Evolutionary conservation across 2,329 filamentous ascomycete species (phyloP).

Genomic region (Diaporthe citriasiana): DNA sequence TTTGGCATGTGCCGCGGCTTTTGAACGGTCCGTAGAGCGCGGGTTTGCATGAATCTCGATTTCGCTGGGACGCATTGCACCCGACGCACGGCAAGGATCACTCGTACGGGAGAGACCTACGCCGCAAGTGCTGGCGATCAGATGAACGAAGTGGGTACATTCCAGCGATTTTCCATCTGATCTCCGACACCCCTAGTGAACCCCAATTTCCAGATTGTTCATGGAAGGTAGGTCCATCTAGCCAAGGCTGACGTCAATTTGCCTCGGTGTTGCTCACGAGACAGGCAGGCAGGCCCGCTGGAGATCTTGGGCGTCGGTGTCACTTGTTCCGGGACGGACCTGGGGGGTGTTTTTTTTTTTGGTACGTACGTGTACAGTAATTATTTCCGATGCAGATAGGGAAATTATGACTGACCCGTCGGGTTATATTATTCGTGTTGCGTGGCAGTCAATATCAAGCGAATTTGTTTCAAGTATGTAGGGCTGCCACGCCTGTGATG

Average conservation of each 20-base stretch:
- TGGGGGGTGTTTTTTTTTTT: not conserved
- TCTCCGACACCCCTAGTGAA: not conserved
- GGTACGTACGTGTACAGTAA: not conserved
- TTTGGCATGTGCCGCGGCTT: not conserved
- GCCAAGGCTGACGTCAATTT: not conserved
- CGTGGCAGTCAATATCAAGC: not conserved
- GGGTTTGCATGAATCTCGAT: conserved; percentile 13
- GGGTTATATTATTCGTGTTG: no score
- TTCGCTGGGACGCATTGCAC: not conserved
- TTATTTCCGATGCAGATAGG: not conserved
- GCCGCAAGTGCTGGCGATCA: conserved; percentile 4
- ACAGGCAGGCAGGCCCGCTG: not conserved
- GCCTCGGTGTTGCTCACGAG: not conserved
- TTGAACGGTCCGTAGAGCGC: not conserved
- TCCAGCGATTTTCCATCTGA: not conserved
- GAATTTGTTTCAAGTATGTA: conserved; percentile 22
- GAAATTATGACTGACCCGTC: not conserved
- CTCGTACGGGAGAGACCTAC: conserved; percentile 3
- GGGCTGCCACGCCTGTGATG: conserved; percentile 4
- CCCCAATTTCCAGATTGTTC: not conserved
- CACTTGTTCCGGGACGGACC: not conserved
- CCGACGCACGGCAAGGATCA: not conserved
- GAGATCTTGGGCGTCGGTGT: not conserved
- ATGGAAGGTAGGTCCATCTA: not conserved
- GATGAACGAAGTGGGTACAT: conserved; percentile 29